Evolutionary conservation across 345 rosid species (phyloP).

Genomic region (Jatropha curcas): DNA sequence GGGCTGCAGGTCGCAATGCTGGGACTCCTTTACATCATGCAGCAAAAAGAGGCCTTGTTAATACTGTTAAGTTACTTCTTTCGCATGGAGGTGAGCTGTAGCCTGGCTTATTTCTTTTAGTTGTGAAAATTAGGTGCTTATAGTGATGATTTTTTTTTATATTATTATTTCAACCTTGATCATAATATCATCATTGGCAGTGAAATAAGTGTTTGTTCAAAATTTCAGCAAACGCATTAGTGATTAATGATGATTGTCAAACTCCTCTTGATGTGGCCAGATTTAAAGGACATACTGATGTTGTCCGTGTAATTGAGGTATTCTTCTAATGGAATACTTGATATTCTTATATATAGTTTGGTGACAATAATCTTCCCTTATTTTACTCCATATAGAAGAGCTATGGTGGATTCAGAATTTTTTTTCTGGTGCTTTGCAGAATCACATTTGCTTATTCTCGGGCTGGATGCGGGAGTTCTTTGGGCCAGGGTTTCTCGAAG

Average conservation of each 20-base stretch:
- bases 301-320: slow-evolving; percentile 91
- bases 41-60: slow-evolving; percentile 84
- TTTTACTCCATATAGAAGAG: neutral
- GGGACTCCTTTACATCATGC: slow-evolving; percentile 99
- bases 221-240: slow-evolving; percentile 74
- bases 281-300: slow-evolving; percentile 63
- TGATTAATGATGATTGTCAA: slow-evolving; percentile 85
- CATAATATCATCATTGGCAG: neutral
- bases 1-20: slow-evolving; percentile 63
- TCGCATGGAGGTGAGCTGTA: neutral
- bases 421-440: slow-evolving; percentile 42
- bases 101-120: neutral
- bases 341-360: neutral
- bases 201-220: neutral
- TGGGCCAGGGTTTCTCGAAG: slow-evolving; percentile 84
- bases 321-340: neutral
- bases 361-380: neutral
- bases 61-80: slow-evolving; percentile 71
- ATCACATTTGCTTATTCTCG: slow-evolving; percentile 77
- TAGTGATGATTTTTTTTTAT: neutral
- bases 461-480: slow-evolving; percentile 94
- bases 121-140: neutral
- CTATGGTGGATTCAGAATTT: neutral
- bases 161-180: neutral
- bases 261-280: slow-evolving; percentile 93